phyloP scores from a whole-genome alignment of 345 rosid species.

The Noccaea bulbosa region DNA sequence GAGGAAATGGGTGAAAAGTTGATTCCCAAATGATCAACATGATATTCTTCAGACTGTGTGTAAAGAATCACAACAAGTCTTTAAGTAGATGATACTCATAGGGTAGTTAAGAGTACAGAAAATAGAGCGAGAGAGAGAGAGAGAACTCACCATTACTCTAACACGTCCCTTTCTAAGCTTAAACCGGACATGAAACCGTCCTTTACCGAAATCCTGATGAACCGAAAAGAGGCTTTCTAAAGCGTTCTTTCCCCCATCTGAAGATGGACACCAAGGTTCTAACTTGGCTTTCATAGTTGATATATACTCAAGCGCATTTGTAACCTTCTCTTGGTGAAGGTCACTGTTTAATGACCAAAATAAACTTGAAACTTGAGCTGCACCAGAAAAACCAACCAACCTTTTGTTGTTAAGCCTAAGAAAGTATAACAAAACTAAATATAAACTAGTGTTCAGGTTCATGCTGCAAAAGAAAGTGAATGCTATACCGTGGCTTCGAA shows the following conservation, averaged over 20 bases:
- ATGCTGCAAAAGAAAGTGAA: constrained; percentile 17
- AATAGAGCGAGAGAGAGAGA: constrained; percentile 19
- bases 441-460: not conserved
- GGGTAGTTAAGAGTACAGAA: not conserved
- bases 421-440: not conserved
- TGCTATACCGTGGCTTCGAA: constrained; percentile 73
- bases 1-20: constrained; percentile 63
- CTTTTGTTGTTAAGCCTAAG: not conserved
- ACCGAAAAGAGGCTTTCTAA: constrained; percentile 51
- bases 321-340: constrained; percentile 64
- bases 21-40: constrained; percentile 59
- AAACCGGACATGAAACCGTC: constrained; percentile 67
- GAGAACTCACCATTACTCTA: constrained; percentile 61
- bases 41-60: constrained; percentile 70
- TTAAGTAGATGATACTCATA: constrained; percentile 9
- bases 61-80: constrained; percentile 29
- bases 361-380: constrained; percentile 67
- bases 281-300: constrained; percentile 74
- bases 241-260: constrained; percentile 52
- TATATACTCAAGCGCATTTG: constrained; percentile 68
- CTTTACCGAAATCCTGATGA: constrained; percentile 60
- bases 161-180: constrained; percentile 93
- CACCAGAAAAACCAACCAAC: constrained; percentile 31
- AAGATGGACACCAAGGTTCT: constrained; percentile 55
- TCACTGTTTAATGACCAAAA: constrained; percentile 85